These are phyloP conservation scores for Oryza officinalis DNA, from an alignment of 176 grass and related monocot genomes.

Conservation along the genomic window DNA sequence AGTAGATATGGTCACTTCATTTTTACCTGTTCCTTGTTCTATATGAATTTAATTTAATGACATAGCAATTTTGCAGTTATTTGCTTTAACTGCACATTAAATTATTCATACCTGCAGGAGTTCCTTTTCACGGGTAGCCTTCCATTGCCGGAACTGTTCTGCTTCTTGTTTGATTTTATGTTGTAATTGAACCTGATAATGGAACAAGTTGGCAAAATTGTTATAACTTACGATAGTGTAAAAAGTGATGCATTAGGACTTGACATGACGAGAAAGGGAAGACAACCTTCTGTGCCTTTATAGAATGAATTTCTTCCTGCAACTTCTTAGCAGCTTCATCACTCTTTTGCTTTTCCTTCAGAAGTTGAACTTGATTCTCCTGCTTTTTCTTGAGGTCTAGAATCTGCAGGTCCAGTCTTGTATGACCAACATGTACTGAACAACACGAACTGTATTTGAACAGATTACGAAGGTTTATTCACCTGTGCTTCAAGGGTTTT, in stretches of 20 bases:
- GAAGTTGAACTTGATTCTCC: constrained; percentile 92
- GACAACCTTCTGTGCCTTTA: constrained; percentile 86
- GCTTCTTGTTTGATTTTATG: constrained; percentile 99
- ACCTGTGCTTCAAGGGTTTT: constrained; percentile 98
- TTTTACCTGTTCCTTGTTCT: constrained; percentile 14
- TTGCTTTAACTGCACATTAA: background rate
- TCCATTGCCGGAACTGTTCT: constrained; percentile 95
- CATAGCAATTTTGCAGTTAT: constrained; percentile 19
- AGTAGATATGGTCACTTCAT: background rate
- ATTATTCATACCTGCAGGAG: constrained; percentile 70
- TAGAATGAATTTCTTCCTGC: constrained; percentile 98
- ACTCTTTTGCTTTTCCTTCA: constrained; percentile 98
- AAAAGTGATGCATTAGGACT: constrained; percentile 9
- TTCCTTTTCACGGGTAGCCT: constrained; percentile 97
- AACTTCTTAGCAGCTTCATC: constrained; percentile 97
- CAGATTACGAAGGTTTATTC: constrained; percentile 15
- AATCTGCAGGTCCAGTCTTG: constrained; percentile 57
- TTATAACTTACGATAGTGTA: background rate
- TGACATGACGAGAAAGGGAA: constrained; percentile 10
- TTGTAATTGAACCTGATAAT: constrained; percentile 85
- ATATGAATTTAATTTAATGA: background rate
- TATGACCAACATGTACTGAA: constrained; percentile 25
- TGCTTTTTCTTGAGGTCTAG: constrained; percentile 97
- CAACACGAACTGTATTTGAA: constrained; percentile 18
- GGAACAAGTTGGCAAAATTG: background rate